Percentiles rank a stretch among this genome's conserved stretches.
phyloP scores from a whole-genome alignment of 1,284 basidiomycete genomes.

The Cryptococcus sp. region DNA sequence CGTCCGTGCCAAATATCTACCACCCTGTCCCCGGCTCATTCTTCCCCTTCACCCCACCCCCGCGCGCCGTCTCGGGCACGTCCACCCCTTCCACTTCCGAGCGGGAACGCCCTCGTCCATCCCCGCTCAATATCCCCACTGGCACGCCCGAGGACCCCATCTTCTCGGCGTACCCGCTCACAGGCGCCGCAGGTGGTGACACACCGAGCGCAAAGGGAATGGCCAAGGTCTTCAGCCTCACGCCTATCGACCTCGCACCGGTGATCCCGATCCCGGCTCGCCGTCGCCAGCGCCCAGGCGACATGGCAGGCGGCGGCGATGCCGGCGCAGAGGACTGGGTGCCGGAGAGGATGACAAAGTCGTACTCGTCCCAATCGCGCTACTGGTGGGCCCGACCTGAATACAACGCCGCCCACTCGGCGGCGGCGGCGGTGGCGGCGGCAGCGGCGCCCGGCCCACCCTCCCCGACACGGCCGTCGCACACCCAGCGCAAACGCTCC shows the following conservation, averaged over 20 bases:
- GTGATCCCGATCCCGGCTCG: too few relatives aligned
- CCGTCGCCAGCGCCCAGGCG: too few relatives aligned
- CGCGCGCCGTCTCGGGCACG: conserved; percentile 13
- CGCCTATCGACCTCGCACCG: background rate
- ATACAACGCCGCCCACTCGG: too few relatives aligned
- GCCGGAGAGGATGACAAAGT: too few relatives aligned
- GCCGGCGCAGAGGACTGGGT: background rate
- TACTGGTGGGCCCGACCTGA: too few relatives aligned
- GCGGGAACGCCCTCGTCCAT: conserved; percentile 20
- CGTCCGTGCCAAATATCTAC: conserved; percentile 12
- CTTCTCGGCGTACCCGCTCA: conserved; percentile 38
- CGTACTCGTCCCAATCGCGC: too few relatives aligned
- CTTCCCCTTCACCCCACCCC: conserved; percentile 15
- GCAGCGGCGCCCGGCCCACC: background rate
- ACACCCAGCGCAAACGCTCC: conserved; percentile 8
- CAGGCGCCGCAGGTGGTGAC: too few relatives aligned
- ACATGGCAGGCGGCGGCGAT: background rate
- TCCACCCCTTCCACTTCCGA: conserved; percentile 18
- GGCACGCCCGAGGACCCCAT: conserved; percentile 33
- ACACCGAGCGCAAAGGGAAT: conserved; percentile 21
- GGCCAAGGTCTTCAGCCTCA: conserved; percentile 13
- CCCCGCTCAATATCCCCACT: conserved; percentile 29
- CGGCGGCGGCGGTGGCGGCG: too few relatives aligned
- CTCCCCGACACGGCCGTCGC: background rate
- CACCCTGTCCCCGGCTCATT: conserved; percentile 24